A percentile compares a stretch with the other conserved stretches of the same genome.
Conservation (phyloP, 1,284 basidiomycete genomes). For the Microbotryomycetes sp. region DNA sequence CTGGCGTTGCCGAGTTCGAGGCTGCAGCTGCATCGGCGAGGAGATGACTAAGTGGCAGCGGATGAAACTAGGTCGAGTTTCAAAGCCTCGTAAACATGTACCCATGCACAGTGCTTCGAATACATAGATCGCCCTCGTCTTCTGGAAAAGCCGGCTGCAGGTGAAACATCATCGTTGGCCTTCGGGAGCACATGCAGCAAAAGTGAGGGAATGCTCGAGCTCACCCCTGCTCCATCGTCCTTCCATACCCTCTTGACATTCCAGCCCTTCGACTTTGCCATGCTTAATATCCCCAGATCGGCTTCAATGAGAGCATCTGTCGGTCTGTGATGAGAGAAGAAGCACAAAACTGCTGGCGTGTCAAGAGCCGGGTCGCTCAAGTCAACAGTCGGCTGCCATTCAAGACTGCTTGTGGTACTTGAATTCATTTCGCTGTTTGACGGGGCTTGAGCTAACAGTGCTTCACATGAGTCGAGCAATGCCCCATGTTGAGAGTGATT, state of each 20-base stretch:
- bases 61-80: no score
- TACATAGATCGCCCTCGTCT: slow-evolving; percentile 32
- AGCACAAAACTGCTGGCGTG: slow-evolving; percentile 66
- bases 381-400: background rate
- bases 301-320: slow-evolving; percentile 57
- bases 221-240: slow-evolving; percentile 42
- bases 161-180: background rate
- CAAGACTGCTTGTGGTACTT: background rate
- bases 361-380: slow-evolving; percentile 23
- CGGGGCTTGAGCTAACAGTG: slow-evolving; percentile 44
- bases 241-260: slow-evolving; percentile 63
- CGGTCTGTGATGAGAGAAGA: slow-evolving; percentile 68
- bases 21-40: background rate
- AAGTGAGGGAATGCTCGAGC: background rate
- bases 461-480: slow-evolving; percentile 67
- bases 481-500: slow-evolving; percentile 69
- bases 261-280: slow-evolving; percentile 66
- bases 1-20: background rate
- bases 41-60: background rate
- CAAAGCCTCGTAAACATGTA: slow-evolving; percentile 20
- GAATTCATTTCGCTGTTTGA: background rate
- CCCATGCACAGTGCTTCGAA: slow-evolving; percentile 36
- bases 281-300: slow-evolving; percentile 73
- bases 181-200: background rate
- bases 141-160: slow-evolving; percentile 37